A percentile compares a stretch with the other conserved stretches of the same genome.
phyloP scores from a whole-genome alignment of 768 basidiomycete genomes.

The Lentinus tigrinus region DNA sequence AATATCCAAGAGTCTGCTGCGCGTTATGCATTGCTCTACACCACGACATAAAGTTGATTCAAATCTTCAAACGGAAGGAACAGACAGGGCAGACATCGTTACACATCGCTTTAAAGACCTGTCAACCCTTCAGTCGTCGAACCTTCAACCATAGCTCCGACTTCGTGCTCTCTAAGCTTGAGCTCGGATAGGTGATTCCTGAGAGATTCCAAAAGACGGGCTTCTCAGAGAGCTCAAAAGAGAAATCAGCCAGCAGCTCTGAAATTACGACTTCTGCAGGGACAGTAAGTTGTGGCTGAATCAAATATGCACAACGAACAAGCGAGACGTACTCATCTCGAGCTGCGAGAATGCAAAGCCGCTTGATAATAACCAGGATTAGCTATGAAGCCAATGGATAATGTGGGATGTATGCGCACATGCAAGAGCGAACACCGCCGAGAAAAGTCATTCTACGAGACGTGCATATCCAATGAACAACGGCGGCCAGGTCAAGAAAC shows the following conservation, averaged over 20 bases:
- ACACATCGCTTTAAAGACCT: too few relatives aligned
- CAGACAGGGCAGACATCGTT: too few relatives aligned
- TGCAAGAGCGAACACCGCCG: constrained; percentile 3
- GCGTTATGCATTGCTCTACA: too few relatives aligned
- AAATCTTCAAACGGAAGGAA: too few relatives aligned
- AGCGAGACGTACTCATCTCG: constrained; percentile 27
- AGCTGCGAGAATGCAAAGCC: constrained; percentile 26
- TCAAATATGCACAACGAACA: too few relatives aligned
- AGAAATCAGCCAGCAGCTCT: constrained; percentile 27
- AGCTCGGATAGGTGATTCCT: constrained; percentile 25
- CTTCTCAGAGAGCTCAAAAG: constrained; percentile 23
- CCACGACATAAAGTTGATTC: too few relatives aligned
- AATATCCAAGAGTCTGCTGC: too few relatives aligned
- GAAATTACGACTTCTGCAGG: constrained; percentile 29
- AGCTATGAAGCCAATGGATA: background rate
- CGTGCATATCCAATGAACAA: constrained; percentile 1
- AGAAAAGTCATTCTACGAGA: constrained; percentile 5
- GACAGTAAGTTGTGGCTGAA: too few relatives aligned
- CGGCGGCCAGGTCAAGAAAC: background rate
- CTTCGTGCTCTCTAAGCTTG: constrained; percentile 8
- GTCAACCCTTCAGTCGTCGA: background rate
- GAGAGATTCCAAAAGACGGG: constrained; percentile 29
- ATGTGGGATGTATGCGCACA: background rate
- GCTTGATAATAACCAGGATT: background rate
- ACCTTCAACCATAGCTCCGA: constrained; percentile 26